Evolutionary conservation across 768 basidiomycete species (phyloP).

Genomic region (Boletellus ananas): DNA sequence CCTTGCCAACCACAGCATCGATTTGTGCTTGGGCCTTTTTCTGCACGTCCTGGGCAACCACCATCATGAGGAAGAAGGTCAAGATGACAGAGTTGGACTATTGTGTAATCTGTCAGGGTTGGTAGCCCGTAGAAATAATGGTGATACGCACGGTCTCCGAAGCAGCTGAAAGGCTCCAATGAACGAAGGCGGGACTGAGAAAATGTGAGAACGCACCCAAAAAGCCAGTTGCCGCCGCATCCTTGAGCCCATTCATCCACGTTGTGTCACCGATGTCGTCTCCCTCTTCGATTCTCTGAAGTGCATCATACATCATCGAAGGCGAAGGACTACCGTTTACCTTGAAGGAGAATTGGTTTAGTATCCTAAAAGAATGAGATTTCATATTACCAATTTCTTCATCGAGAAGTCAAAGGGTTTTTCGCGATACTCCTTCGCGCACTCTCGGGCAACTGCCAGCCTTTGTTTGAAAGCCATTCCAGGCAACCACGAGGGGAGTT

Average conservation of each 20-base stretch:
- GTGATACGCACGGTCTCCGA: constrained; percentile 8
- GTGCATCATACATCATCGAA: constrained; percentile 9
- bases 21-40: constrained; percentile 14
- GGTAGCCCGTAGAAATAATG: background rate
- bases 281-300: constrained; percentile 1
- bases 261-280: background rate
- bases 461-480: constrained; percentile 4
- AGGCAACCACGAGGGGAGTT: constrained; percentile 13
- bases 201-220: constrained; percentile 3
- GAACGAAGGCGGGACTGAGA: no score
- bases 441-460: background rate
- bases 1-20: constrained; percentile 4
- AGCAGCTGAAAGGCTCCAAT: background rate
- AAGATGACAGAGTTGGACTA: background rate
- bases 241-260: constrained; percentile 12
- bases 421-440: background rate
- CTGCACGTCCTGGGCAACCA: constrained; percentile 4
- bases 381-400: background rate
- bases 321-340: background rate
- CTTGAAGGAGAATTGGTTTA: background rate
- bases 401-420: constrained; percentile 2
- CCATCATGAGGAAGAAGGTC: constrained; percentile 11
- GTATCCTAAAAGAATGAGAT: no score
- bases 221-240: constrained; percentile 5
- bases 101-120: background rate